Evolutionary conservation across 2,329 filamentous ascomycete genomes (phyloP), one percentile per base, ranked within the genome.

Genomic region (Davidsoniella neocaledoniae): DNA sequence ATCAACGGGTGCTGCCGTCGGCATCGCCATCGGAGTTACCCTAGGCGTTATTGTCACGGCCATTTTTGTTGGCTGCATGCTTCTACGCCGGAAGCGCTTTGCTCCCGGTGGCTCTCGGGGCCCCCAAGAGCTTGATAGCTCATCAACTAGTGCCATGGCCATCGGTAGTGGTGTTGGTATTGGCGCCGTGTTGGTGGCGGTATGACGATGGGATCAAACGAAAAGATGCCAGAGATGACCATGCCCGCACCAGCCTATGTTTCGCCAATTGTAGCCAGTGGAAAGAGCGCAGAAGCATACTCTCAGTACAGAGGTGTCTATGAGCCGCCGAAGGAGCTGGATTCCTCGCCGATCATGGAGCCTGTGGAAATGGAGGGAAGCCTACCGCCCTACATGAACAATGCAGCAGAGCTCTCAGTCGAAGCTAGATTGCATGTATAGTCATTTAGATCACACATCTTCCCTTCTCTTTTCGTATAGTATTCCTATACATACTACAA

Each of bases 1-100:
- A 6, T 53, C 44, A 26, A 49, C 43, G 16, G 50, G 46, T 36
- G 54, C 52, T 7, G 55, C 52, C 43, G 48, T 54, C 26, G 57
- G 56, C 12, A 54, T 58, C 41, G 54, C 54, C 16, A 40, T 58
- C n/a, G 56, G 56, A 5, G 55, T 49, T 16, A 54, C 36, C 29
- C 16, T 56, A 19, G 54, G 51, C 25, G 48, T 42, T n/a, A 19
- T 56, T 5, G 4, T 43, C 17, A 36, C 48, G 25, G 47, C 44
- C 10, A 23, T 47, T 10, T 45, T 49, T 21, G 41, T 49, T 33
- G 53, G 46, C n/a, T 50, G 42, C 10, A 43, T 54, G 29, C 26
- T 54, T 16, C 44, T 21, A 36, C 41, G 53, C 14, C 53, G 47
- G 26, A 37, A 23, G 4, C 43, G 41, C 29, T 29, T 19, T n/a